These are phyloP conservation scores for Phytophthora aleatoria DNA, from an alignment of 352 stramenopile genomes.

Conservation along the genomic window DNA sequence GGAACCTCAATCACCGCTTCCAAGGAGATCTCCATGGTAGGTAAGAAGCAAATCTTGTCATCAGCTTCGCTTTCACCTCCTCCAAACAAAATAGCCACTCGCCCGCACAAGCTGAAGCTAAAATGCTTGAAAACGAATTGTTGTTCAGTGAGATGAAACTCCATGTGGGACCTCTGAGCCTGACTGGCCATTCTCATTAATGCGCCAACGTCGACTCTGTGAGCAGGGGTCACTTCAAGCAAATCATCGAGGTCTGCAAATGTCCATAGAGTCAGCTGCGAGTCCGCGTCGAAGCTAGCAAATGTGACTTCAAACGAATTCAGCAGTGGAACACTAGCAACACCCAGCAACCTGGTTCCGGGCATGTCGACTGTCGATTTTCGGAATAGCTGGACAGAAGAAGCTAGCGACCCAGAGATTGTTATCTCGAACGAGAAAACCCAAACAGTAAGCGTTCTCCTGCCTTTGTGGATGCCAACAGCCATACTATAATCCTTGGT, in stretches of 20 bases:
- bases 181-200: conserved; percentile 33
- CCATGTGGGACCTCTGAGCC: conserved; percentile 34
- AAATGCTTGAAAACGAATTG: conserved; percentile 56
- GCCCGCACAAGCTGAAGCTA: conserved; percentile 56
- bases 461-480: conserved; percentile 47
- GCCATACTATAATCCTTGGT: conserved; percentile 70
- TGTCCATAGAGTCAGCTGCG: conserved; percentile 53
- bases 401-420: conserved; percentile 5
- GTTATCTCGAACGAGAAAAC: conserved; percentile 52
- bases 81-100: conserved; percentile 61
- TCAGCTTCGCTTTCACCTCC: conserved; percentile 27
- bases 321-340: conserved; percentile 52
- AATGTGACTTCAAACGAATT: conserved; percentile 55
- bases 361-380: conserved; percentile 46
- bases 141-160: conserved; percentile 47
- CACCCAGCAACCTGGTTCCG: conserved; percentile 33
- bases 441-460: conserved; percentile 55
- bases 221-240: conserved; percentile 38
- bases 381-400: conserved; percentile 47
- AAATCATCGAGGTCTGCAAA: conserved; percentile 67
- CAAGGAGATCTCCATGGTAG: conserved; percentile 49
- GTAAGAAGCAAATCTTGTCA: conserved; percentile 57
- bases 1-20: conserved; percentile 61
- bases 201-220: conserved; percentile 44
- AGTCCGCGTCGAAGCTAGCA: conserved; percentile 46